These are phyloP conservation scores for Fraxinus baroniana DNA, from an alignment of 305 asterid genomes.

Conservation along the genomic window DNA sequence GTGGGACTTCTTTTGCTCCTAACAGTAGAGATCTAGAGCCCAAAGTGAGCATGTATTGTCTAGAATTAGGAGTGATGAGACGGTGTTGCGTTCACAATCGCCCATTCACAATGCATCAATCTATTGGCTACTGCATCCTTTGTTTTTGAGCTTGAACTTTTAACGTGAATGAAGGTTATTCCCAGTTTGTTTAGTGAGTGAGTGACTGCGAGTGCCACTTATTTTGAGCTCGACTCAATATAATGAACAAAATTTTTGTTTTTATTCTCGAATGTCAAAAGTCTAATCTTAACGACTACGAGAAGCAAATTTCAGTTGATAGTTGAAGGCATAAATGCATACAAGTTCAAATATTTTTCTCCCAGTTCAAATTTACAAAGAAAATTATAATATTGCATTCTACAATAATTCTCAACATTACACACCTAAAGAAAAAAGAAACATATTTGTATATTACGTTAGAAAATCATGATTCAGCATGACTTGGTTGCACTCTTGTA, in stretches of 20 bases:
- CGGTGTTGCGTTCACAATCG: not conserved
- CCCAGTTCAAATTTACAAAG: slow-evolving; percentile 16
- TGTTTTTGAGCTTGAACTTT: not conserved
- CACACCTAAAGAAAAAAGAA: not conserved
- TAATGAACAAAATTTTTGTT: not conserved
- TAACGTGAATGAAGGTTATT: not conserved
- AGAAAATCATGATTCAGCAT: not conserved
- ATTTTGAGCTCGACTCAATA: not conserved
- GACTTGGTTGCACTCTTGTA: not conserved
- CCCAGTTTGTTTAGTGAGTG: not conserved
- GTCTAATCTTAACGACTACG: not conserved
- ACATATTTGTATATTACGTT: slow-evolving; percentile 10
- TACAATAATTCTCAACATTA: slow-evolving; percentile 2
- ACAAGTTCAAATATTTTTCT: slow-evolving; percentile 4
- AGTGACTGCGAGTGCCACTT: not conserved
- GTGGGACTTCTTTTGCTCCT: no score
- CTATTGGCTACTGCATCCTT: not conserved
- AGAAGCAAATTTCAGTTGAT: not conserved
- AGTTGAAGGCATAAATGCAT: not conserved
- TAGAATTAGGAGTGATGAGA: not conserved
- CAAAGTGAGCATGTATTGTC: not conserved
- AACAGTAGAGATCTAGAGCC: not conserved
- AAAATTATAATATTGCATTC: not conserved
- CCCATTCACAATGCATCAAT: not conserved
- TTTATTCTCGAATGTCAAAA: not conserved